A percentile compares a stretch with the other conserved stretches of the same genome.
Conservation (phyloP, 306 rosid species). For the Styphnolobium japonicum region DNA sequence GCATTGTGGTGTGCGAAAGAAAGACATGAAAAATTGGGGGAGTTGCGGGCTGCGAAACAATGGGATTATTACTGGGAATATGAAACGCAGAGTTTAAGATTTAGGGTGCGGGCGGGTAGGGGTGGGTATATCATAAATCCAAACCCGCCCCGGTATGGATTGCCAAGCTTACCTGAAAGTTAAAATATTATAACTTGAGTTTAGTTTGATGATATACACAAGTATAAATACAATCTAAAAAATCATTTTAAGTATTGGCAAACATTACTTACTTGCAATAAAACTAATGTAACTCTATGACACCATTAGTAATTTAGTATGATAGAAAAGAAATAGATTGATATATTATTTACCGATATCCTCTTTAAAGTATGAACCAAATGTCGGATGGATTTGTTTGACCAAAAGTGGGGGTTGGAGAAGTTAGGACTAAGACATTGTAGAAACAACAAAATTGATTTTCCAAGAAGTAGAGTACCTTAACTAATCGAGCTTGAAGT, state of each 20-base stretch:
- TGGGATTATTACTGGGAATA: no score
- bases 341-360: constrained; percentile 59
- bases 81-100: no score
- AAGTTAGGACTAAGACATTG: constrained; percentile 26
- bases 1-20: no score
- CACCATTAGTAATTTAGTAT: background rate
- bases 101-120: no score
- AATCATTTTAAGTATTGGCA: background rate
- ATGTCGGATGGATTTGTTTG: constrained; percentile 77
- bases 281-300: constrained; percentile 22
- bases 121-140: no score
- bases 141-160: no score
- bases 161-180: no score
- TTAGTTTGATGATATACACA: background rate
- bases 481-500: constrained; percentile 79
- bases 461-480: constrained; percentile 47
- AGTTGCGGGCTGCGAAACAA: no score
- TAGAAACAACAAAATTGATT: constrained; percentile 1
- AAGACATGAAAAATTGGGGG: no score
- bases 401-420: background rate
- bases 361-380: constrained; percentile 72
- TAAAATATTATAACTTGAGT: background rate
- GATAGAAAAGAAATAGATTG: constrained; percentile 2
- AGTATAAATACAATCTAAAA: background rate
- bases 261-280: constrained; percentile 51